Conservation (phyloP, 1,284 basidiomycete species). For the Puccinia hordei region DNA sequence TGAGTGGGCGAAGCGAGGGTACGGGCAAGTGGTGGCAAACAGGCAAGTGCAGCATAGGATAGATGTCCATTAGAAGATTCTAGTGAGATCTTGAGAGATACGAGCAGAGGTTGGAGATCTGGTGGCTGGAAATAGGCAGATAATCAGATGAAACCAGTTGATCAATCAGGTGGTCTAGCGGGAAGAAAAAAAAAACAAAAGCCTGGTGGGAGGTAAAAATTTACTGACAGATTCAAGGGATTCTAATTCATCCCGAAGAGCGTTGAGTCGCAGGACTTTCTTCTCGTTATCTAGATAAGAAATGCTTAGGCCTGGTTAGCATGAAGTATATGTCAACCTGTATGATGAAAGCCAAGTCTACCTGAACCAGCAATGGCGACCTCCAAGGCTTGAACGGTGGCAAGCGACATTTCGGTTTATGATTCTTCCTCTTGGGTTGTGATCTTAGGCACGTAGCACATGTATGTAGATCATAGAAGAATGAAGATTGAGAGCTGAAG, state of each 20-base stretch:
- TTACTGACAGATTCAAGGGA: slow-evolving; percentile 33
- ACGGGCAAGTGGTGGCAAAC: slow-evolving; percentile 55
- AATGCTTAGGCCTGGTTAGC: neutral
- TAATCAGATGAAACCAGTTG: neutral
- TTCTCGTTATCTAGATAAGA: slow-evolving; percentile 44
- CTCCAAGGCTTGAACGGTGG: slow-evolving; percentile 23
- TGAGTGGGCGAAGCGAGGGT: slow-evolving; percentile 66
- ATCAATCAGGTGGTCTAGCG: neutral
- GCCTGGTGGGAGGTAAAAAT: neutral
- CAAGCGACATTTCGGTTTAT: slow-evolving; percentile 1
- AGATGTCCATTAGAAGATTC: slow-evolving; percentile 78
- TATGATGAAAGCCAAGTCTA: neutral
- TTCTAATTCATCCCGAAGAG: slow-evolving; percentile 45
- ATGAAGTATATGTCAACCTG: neutral
- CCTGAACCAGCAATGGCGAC: slow-evolving; percentile 18
- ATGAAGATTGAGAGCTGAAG: neutral
- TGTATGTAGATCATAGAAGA: neutral
- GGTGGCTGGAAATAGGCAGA: slow-evolving; percentile 16
- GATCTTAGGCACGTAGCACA: neutral
- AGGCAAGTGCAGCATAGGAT: slow-evolving; percentile 56
- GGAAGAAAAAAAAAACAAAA: slow-evolving; percentile 5
- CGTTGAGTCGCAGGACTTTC: slow-evolving; percentile 29
- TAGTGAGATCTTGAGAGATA: slow-evolving; percentile 70
- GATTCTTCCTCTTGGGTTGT: neutral
- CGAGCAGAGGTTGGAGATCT: slow-evolving; percentile 37